Base-by-base conservation (phyloP, 148 eudicot species). In the Agrostemma githago region DNA sequence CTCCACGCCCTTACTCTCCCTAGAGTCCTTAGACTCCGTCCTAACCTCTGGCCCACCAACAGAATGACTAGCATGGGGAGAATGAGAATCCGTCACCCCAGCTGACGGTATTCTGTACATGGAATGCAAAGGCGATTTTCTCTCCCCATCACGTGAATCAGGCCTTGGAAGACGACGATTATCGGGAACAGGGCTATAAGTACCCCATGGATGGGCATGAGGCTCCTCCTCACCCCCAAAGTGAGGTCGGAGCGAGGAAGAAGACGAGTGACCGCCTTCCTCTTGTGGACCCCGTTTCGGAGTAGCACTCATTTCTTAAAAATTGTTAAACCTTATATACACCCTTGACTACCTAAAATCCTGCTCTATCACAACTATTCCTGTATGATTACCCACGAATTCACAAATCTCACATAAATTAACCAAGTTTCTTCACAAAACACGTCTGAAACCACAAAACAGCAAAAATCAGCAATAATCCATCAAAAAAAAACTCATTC, bases 91-190 rank as follows among this genome's bases (percentile, higher is more conserved):
- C 74, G 67, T 80, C 74, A 80, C 63, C 44, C 83, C 40, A 0
- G 16, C 41, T 34, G 86, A 70, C 37, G 92, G 70, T 76, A 85
- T 76, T 44, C 91, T 83, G 75, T 87, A 88, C 86, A 80, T 74
- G 4, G 89, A 83, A 75, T 79, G 91, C 83, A 92, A 64, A 16
- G 90, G 90, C 10, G 93, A 82, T 66, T 86, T 76, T 72, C 88
- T 85, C 73, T 83, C 90, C 71, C 80, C 83, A 53, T 88, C 89
- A 39, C 88, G 83, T 8, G 85, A 79, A 19, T 91, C 97, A 46
- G 77, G 65, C 9, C 97, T 86, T 0, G 88, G 84, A 63, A 88
- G 59, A 80, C 85, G 84, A 15, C 89, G 84, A 74, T 81, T 90
- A 62, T 92, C 96, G 74, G 78, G 76, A 48, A 67, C 65, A 41